Conservation (phyloP, 108 stramenopile species). For the Cyclostephanos tholiformis region DNA sequence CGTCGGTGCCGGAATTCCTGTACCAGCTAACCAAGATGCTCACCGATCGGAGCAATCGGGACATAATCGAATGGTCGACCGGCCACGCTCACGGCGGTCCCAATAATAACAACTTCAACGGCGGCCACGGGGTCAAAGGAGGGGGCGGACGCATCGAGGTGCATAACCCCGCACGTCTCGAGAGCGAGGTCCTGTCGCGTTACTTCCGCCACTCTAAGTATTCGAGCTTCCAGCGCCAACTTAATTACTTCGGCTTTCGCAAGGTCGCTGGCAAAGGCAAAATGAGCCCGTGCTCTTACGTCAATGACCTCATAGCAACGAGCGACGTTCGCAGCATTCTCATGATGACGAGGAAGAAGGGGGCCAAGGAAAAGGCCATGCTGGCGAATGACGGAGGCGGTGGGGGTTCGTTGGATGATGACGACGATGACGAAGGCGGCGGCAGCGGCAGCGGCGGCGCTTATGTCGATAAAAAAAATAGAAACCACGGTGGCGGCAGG, state of each 20-base stretch:
- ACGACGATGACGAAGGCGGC: neutral
- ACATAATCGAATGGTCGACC: slow-evolving; percentile 86
- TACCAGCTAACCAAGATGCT: slow-evolving; percentile 94
- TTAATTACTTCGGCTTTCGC: slow-evolving; percentile 92
- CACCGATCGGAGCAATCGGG: slow-evolving; percentile 77
- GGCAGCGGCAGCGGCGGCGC: neutral
- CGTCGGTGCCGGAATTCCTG: slow-evolving; percentile 77
- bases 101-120: slow-evolving; percentile 5
- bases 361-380: slow-evolving; percentile 18
- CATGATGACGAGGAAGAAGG: slow-evolving; percentile 64
- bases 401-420: slow-evolving; percentile 2
- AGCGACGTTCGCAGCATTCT: slow-evolving; percentile 81
- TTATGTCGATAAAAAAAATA: too few relatives aligned
- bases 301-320: slow-evolving; percentile 79
- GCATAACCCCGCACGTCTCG: slow-evolving; percentile 80
- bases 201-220: slow-evolving; percentile 93
- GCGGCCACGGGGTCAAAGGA: too few relatives aligned
- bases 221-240: slow-evolving; percentile 84
- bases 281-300: slow-evolving; percentile 91
- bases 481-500: slow-evolving; percentile 4
- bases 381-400: slow-evolving; percentile 3
- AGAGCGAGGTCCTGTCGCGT: slow-evolving; percentile 73
- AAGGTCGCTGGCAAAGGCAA: slow-evolving; percentile 93
- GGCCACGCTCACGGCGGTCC: slow-evolving; percentile 14
- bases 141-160: slow-evolving; percentile 66